phyloP scores from a whole-genome alignment of 208 protist genomes.

The Angomonas deanei region DNA sequence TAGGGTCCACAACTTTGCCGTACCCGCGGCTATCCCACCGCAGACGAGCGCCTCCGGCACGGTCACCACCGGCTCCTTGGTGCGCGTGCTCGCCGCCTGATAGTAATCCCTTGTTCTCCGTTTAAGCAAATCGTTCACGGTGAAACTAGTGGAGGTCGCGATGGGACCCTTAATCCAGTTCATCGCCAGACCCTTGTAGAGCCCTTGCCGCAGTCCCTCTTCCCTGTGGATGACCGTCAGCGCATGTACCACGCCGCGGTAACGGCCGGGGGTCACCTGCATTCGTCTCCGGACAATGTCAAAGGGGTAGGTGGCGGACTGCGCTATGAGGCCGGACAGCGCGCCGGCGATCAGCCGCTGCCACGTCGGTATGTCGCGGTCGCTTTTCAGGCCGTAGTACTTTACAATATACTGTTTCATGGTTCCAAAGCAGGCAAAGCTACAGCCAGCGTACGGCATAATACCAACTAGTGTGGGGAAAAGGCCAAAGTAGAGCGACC shows the following conservation, averaged over 20 bases:
- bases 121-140: slow-evolving; percentile 89
- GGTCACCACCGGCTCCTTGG: slow-evolving; percentile 43
- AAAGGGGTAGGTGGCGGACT: slow-evolving; percentile 92
- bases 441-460: slow-evolving; percentile 91
- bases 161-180: slow-evolving; percentile 94
- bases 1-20: slow-evolving; percentile 85
- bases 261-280: slow-evolving; percentile 82
- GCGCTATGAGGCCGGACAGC: slow-evolving; percentile 84
- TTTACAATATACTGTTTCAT: slow-evolving; percentile 72
- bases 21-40: slow-evolving; percentile 87
- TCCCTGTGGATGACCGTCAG: slow-evolving; percentile 61
- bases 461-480: slow-evolving; percentile 91
- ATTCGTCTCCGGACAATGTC: slow-evolving; percentile 92
- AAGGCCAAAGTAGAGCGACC: slow-evolving; percentile 81
- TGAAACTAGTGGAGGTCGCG: slow-evolving; percentile 85
- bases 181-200: slow-evolving; percentile 90
- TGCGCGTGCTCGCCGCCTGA: slow-evolving; percentile 35
- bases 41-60: slow-evolving; percentile 72
- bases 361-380: slow-evolving; percentile 61
- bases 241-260: slow-evolving; percentile 59
- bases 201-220: slow-evolving; percentile 69
- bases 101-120: slow-evolving; percentile 65
- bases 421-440: slow-evolving; percentile 90
- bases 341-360: slow-evolving; percentile 76
- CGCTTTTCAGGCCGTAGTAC: slow-evolving; percentile 37